phyloP scores from a whole-genome alignment of 306 rosid species.

The Argentina anserina region DNA sequence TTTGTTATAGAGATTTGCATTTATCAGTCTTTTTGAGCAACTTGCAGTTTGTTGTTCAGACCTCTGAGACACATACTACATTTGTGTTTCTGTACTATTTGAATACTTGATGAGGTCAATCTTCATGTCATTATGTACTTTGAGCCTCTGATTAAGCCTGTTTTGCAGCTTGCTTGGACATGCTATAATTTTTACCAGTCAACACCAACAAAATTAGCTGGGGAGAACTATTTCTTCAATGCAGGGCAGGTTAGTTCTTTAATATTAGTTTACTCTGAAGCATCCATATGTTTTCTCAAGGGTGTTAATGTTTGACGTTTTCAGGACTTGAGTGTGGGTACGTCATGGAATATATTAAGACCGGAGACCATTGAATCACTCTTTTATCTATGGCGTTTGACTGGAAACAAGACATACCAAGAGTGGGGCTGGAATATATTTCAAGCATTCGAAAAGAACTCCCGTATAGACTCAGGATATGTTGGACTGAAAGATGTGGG shows the following conservation, averaged over 20 bases:
- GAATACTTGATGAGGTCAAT: background rate
- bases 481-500: slow-evolving; percentile 98
- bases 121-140: background rate
- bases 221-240: slow-evolving; percentile 87
- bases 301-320: slow-evolving; percentile 20
- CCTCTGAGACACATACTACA: background rate
- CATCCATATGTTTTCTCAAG: slow-evolving; percentile 12
- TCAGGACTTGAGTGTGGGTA: slow-evolving; percentile 92
- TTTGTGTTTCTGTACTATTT: background rate
- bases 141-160: slow-evolving; percentile 12
- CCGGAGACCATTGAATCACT: slow-evolving; percentile 98
- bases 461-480: slow-evolving; percentile 83
- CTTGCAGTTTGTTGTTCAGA: background rate
- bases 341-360: slow-evolving; percentile 97
- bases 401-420: slow-evolving; percentile 94
- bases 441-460: slow-evolving; percentile 97
- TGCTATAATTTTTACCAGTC: slow-evolving; percentile 98
- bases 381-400: slow-evolving; percentile 91
- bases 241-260: slow-evolving; percentile 68
- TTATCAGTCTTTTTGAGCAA: background rate
- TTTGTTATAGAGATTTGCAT: background rate
- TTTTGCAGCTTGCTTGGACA: slow-evolving; percentile 96
- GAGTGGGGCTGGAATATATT: slow-evolving; percentile 99
- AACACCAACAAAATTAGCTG: slow-evolving; percentile 94
- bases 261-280: slow-evolving; percentile 14